phyloP scores from a whole-genome alignment of 23 red algal species.

The Gracilaria gracilis region DNA sequence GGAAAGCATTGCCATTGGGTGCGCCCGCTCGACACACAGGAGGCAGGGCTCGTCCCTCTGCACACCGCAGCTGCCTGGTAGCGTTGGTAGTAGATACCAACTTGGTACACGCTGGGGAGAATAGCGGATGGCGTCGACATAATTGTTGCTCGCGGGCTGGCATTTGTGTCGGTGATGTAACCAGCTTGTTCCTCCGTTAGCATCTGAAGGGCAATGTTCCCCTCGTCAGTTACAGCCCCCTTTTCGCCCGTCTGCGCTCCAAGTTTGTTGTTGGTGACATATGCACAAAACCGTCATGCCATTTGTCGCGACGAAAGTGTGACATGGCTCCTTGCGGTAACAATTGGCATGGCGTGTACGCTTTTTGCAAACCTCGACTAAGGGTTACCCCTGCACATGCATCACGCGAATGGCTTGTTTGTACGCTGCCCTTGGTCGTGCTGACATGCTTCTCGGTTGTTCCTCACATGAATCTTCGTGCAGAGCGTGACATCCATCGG shows the following conservation, averaged over 20 bases:
- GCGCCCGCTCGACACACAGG: neutral
- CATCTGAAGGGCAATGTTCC: neutral
- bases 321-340: neutral
- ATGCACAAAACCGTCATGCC: neutral
- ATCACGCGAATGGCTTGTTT: neutral
- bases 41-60: too few species aligned
- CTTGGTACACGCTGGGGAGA: too few species aligned
- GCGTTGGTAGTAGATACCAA: too few species aligned
- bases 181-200: neutral
- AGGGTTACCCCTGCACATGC: neutral
- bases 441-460: neutral
- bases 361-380: neutral
- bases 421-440: neutral
- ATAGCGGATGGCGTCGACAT: neutral
- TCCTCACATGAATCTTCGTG: neutral
- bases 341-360: neutral
- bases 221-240: too few species aligned
- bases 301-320: neutral
- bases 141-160: conserved; percentile 10
- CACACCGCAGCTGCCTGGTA: too few species aligned
- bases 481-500: neutral
- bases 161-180: neutral
- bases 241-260: neutral
- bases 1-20: neutral
- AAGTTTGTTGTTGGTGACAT: neutral